Percentiles rank a stretch among this genome's conserved stretches.
These are phyloP conservation scores for Fonsecaea erecta DNA, from an alignment of 2,329 filamentous ascomycete genomes.

Conservation along the genomic window DNA sequence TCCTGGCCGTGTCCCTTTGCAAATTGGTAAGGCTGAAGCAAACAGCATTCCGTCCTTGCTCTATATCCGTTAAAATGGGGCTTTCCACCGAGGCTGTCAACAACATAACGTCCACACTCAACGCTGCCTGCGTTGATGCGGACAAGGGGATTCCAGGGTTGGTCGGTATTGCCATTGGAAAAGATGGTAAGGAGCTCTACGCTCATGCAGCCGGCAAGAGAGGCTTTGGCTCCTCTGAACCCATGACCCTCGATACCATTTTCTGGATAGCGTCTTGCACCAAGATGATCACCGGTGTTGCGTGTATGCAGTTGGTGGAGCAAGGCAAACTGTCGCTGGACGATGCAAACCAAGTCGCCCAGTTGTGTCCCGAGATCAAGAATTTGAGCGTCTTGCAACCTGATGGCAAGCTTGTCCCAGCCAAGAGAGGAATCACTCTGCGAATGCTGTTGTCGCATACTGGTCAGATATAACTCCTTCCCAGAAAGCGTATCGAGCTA, in stretches of 20 bases:
- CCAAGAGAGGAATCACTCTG: slow-evolving; percentile 53
- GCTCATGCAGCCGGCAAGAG: slow-evolving; percentile 38
- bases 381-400: slow-evolving; percentile 51
- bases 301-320: slow-evolving; percentile 64
- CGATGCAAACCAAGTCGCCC: slow-evolving; percentile 53
- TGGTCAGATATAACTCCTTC: slow-evolving; percentile 45
- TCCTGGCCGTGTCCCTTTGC: neutral
- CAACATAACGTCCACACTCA: slow-evolving; percentile 17
- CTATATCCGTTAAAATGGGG: slow-evolving; percentile 13
- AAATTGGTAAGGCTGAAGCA: neutral
- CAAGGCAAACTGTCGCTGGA: slow-evolving; percentile 55
- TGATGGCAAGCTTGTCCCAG: slow-evolving; percentile 41
- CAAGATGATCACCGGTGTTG: slow-evolving; percentile 59
- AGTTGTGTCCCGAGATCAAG: slow-evolving; percentile 50
- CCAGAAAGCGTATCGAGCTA: slow-evolving; percentile 10
- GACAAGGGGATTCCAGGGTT: slow-evolving; percentile 45
- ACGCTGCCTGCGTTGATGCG: slow-evolving; percentile 41
- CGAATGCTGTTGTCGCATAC: slow-evolving; percentile 58
- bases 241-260: slow-evolving; percentile 39
- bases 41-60: neutral
- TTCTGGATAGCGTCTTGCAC: slow-evolving; percentile 63
- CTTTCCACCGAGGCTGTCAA: slow-evolving; percentile 24
- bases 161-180: slow-evolving; percentile 37
- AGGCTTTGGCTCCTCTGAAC: slow-evolving; percentile 29
- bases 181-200: slow-evolving; percentile 37